Percentiles rank a stretch among this genome's conserved stretches.
These are phyloP conservation scores for Gynochthodes officinalis DNA, from an alignment of 257 asterid genomes.

Conservation along the genomic window DNA sequence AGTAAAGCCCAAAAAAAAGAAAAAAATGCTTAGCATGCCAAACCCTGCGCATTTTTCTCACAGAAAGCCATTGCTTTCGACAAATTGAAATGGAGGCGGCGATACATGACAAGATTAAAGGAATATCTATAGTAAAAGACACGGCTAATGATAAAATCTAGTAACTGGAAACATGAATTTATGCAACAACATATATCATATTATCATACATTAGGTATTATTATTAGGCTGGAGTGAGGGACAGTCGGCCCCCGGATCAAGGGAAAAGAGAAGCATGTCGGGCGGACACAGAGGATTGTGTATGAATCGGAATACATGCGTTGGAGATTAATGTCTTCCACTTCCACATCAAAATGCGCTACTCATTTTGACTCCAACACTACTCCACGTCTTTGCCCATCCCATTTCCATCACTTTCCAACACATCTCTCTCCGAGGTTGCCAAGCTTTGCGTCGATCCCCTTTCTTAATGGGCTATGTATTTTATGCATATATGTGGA, in stretches of 20 bases:
- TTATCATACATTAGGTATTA: too few species aligned
- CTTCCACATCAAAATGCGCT: too few species aligned
- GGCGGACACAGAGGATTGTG: not conserved
- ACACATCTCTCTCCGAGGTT: not conserved
- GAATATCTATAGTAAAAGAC: too few species aligned
- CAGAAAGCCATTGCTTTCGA: too few species aligned
- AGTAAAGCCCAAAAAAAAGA: not conserved
- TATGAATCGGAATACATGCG: too few species aligned
- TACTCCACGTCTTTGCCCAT: not conserved
- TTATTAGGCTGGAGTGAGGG: not conserved
- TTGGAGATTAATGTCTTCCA: too few species aligned
- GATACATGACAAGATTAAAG: not conserved
- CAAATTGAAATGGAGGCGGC: not conserved
- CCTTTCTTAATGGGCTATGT: not conserved
- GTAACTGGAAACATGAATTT: too few species aligned
- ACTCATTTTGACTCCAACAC: not conserved
- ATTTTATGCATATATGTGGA: too few species aligned
- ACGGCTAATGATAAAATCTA: too few species aligned
- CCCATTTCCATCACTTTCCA: constrained; percentile 6
- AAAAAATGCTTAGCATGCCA: not conserved
- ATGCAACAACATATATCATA: too few species aligned
- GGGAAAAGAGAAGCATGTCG: constrained; percentile 5
- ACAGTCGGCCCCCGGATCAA: constrained; percentile 7
- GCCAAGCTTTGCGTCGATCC: not conserved
- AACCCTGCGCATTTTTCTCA: too few species aligned